A percentile compares a stretch with the other conserved stretches of the same genome.
Evolutionary conservation across 1,284 basidiomycete genomes (phyloP).

Genomic region (Ganoderma resinaceum): DNA sequence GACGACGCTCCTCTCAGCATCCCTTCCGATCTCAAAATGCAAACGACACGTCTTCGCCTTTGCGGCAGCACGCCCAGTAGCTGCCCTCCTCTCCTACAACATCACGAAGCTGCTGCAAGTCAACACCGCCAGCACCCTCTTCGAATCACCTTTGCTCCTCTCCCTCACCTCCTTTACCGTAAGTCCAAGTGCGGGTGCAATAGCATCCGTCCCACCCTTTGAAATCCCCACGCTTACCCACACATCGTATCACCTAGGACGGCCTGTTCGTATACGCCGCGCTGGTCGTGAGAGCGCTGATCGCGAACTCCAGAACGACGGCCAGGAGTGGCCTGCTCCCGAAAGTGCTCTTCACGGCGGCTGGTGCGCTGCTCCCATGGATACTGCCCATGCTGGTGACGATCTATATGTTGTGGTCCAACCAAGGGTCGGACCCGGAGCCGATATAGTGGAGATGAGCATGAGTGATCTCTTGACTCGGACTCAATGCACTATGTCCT

Average conservation of each 20-base stretch:
- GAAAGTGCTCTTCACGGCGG: neutral
- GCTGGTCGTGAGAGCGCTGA: neutral
- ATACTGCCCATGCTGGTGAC: neutral
- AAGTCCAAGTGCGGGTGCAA: neutral
- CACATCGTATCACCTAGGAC: neutral
- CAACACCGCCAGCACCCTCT: neutral
- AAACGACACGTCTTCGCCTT: neutral
- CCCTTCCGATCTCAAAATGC: neutral
- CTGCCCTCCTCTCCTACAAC: neutral
- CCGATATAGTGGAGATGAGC: neutral
- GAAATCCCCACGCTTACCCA: neutral
- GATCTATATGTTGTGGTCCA: neutral
- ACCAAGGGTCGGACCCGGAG: neutral
- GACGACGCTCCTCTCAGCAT: constrained; percentile 2
- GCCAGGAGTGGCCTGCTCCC: neutral
- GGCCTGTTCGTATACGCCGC: neutral
- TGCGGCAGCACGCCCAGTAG: neutral
- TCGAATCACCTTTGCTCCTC: neutral
- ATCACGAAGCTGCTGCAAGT: neutral
- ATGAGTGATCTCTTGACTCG: neutral
- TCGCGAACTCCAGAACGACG: neutral
- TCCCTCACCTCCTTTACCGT: neutral
- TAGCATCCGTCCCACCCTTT: neutral
- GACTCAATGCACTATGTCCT: neutral
- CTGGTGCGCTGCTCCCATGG: neutral